phyloP scores from a whole-genome alignment of 352 stramenopile genomes.

The Phytophthora idaei region DNA sequence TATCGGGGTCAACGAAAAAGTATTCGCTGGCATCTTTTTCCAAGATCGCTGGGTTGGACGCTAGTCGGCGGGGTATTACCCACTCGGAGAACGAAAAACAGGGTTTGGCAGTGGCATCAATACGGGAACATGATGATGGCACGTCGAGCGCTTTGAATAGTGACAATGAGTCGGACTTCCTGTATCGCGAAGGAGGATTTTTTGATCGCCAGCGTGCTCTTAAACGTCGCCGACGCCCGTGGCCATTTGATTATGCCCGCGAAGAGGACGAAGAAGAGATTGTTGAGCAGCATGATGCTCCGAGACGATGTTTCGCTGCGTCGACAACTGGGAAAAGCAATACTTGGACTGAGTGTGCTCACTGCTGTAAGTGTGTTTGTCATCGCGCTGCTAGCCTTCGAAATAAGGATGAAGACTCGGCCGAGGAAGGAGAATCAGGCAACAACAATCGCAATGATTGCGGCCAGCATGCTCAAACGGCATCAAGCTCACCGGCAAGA shows the following conservation, averaged over 20 bases:
- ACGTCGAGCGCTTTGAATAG: constrained; percentile 21
- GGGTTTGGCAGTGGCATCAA: constrained; percentile 16
- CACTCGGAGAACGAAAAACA: constrained; percentile 26
- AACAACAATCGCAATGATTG: constrained; percentile 4
- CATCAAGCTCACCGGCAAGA: background rate
- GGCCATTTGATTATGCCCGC: constrained; percentile 61
- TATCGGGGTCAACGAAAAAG: constrained; percentile 40
- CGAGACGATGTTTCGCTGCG: constrained; percentile 14
- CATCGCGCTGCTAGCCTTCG: constrained; percentile 23
- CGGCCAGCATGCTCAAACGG: background rate
- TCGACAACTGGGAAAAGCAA: constrained; percentile 17
- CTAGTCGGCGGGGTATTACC: constrained; percentile 15
- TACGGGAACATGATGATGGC: constrained; percentile 32
- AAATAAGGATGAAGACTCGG: constrained; percentile 4
- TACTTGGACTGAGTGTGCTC: constrained; percentile 31
- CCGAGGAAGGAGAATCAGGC: constrained; percentile 6
- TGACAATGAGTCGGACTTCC: constrained; percentile 62
- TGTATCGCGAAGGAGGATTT: constrained; percentile 82
- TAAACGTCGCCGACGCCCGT: constrained; percentile 59
- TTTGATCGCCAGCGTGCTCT: constrained; percentile 75
- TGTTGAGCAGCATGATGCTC: constrained; percentile 23
- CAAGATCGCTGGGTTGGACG: constrained; percentile 49
- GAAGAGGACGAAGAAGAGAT: constrained; percentile 39
- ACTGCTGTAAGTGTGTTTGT: constrained; percentile 56
- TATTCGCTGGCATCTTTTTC: constrained; percentile 70